A percentile compares a stretch with the other conserved stretches of the same genome.
These are phyloP conservation scores for Naganishia vishniacii DNA, from an alignment of 768 basidiomycete genomes.

Conservation along the genomic window DNA sequence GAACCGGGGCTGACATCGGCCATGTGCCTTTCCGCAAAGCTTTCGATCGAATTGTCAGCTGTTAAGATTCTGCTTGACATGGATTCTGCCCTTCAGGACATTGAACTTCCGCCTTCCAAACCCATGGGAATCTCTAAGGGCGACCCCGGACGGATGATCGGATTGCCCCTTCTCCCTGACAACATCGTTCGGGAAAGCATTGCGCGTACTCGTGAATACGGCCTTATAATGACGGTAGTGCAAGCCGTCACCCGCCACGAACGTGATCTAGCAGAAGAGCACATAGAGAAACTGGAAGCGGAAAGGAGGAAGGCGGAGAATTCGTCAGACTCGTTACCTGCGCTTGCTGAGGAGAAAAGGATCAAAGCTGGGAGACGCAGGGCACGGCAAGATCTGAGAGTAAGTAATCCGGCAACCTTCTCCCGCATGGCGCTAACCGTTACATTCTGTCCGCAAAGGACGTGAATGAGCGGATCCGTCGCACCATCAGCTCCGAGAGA, in stretches of 20 bases:
- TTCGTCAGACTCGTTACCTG: neutral
- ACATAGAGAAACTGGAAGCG: neutral
- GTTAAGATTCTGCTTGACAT: conserved; percentile 14
- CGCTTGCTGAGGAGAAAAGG: conserved; percentile 5
- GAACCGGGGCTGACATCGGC: neutral
- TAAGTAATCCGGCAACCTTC: neutral
- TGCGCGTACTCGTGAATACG: conserved; percentile 2
- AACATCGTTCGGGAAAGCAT: conserved; percentile 14
- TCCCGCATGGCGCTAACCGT: no score
- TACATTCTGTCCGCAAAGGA: no score
- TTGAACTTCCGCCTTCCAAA: conserved; percentile 4
- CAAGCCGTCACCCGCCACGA: conserved; percentile 10
- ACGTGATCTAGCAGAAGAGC: conserved; percentile 18
- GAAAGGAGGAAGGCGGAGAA: conserved; percentile 14
- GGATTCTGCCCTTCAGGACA: conserved; percentile 9
- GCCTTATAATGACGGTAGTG: conserved; percentile 6
- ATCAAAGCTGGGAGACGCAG: conserved; percentile 16
- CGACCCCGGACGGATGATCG: neutral
- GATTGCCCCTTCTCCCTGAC: conserved; percentile 8
- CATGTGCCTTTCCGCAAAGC: neutral
- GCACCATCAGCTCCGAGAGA: conserved; percentile 2
- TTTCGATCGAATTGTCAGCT: conserved; percentile 2
- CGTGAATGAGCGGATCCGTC: conserved; percentile 12
- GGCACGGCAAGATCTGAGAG: conserved; percentile 13
- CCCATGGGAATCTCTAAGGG: neutral